Base-by-base conservation (phyloP, 176 grass and related monocot genomes). In the Oryza nivara region DNA sequence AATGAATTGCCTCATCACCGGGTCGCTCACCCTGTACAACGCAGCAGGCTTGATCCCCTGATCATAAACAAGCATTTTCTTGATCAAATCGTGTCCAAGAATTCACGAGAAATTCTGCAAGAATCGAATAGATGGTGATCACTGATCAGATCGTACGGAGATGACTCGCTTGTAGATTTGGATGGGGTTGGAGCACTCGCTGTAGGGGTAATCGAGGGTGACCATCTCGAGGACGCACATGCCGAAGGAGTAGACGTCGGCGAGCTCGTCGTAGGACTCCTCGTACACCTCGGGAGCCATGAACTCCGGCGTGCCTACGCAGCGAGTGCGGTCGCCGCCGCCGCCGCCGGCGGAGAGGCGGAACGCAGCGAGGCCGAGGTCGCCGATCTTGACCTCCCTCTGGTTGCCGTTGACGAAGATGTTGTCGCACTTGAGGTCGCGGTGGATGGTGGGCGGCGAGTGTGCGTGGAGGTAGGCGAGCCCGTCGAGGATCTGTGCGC, bases 161-260 rank as follows among this genome's bases (percentile, higher is more conserved):
- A 89, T 91, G 81, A 97, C 92, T 87, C 91, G 94, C 89, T 90
- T 97, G 92, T 97, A 97, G 88, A 97, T 97, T 69, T 97, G 90
- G 3, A 92, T 85, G 26, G 95, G 95, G 68, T 90, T 91, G 2
- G 73, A 80, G 76, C 95, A 97, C 85, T 97, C 95, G 63, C 79
- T 85, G 82, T 95, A 97, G 9, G 92, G 95, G 67, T 93, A 95
- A 40, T 97, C 95, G 10, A 94, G 89, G 0, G 92, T 97, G 75
- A 94, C 76, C 92, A 97, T 97, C 89, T 97, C 95, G 11, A 97
- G 84, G 8, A 97, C 88, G n/a, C 95, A 94, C 92, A 95, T 97
- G 19, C 95, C 95, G 30, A 97, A 97, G 5, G 95, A 97, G 73
- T 97, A 97, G 32, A 97, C 92, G 64, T 97, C 95, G 14, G 90